A percentile compares a stretch with the other conserved stretches of the same genome.
Conservation (phyloP, 192 early-diverging fungal genomes). For the Coemansia sp. region DNA sequence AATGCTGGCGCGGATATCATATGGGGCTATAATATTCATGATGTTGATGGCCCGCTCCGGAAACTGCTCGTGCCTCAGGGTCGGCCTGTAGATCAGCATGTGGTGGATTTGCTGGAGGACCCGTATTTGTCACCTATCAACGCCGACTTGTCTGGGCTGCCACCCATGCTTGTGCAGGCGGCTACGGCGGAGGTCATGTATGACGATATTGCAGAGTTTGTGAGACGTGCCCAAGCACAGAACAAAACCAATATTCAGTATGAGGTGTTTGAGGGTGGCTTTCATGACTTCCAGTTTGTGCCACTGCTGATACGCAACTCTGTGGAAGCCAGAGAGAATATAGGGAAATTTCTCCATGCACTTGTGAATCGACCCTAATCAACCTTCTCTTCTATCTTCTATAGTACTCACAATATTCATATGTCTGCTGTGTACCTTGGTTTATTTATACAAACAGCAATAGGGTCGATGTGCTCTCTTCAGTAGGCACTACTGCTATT, state of each 20-base stretch:
- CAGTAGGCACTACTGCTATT: too few relatives aligned
- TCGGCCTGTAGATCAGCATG: background rate
- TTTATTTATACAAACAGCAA: background rate
- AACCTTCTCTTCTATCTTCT: background rate
- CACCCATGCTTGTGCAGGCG: conserved; percentile 43
- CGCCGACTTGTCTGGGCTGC: conserved; percentile 20
- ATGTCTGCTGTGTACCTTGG: background rate
- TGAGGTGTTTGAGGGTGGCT: conserved; percentile 21
- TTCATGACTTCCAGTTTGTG: conserved; percentile 44
- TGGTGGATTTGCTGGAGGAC: conserved; percentile 15
- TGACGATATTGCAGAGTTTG: conserved; percentile 50
- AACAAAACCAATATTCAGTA: background rate
- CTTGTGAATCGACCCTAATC: background rate
- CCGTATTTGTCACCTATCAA: conserved; percentile 44
- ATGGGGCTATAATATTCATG: background rate
- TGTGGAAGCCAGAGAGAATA: conserved; percentile 13
- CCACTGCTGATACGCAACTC: background rate
- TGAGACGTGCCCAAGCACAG: background rate
- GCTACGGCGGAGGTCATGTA: conserved; percentile 40
- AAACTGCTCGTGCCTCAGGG: conserved; percentile 17
- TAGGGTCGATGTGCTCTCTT: too few relatives aligned
- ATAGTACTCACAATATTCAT: background rate
- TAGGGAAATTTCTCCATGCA: conserved; percentile 22
- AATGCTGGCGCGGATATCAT: conserved; percentile 23
- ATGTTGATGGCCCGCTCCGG: background rate